Evolutionary conservation across 768 basidiomycete genomes (phyloP).

Genomic region (Leccinum pellstonianum): DNA sequence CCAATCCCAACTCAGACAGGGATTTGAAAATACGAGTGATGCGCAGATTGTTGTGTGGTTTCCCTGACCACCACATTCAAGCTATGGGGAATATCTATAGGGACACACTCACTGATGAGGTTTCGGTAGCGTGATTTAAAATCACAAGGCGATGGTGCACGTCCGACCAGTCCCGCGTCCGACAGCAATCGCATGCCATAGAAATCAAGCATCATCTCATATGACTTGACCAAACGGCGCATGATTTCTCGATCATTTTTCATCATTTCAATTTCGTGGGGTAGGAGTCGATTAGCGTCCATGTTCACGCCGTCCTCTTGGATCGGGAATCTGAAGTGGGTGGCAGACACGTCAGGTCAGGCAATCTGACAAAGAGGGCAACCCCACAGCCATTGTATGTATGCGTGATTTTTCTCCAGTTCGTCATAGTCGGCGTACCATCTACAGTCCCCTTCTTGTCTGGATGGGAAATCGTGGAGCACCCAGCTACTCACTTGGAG

Average conservation of each 20-base stretch:
- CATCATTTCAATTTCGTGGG: constrained; percentile 61
- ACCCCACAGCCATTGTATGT: constrained; percentile 77
- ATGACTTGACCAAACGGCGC: constrained; percentile 55
- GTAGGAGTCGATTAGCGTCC: constrained; percentile 62
- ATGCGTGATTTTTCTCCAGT: constrained; percentile 69
- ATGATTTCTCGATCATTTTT: constrained; percentile 47
- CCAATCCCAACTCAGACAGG: constrained; percentile 67
- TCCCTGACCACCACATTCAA: constrained; percentile 42
- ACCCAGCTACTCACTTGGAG: constrained; percentile 41
- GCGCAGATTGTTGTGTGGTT: constrained; percentile 73
- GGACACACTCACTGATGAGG: constrained; percentile 54
- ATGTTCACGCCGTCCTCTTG: constrained; percentile 73
- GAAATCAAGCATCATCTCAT: constrained; percentile 75
- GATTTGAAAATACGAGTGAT: constrained; percentile 78
- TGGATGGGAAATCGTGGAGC: neutral
- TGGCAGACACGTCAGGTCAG: neutral
- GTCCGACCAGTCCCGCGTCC: constrained; percentile 59
- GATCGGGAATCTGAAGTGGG: constrained; percentile 58
- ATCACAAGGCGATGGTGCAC: constrained; percentile 47
- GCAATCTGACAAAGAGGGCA: neutral
- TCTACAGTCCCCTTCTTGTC: constrained; percentile 35
- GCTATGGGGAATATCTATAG: neutral
- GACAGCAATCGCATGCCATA: constrained; percentile 68
- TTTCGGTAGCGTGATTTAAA: constrained; percentile 59
- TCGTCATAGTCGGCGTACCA: constrained; percentile 63